Evolutionary conservation across 2,329 filamentous ascomycete species (phyloP).

Genomic region (Phaeosphaeria sp.): DNA sequence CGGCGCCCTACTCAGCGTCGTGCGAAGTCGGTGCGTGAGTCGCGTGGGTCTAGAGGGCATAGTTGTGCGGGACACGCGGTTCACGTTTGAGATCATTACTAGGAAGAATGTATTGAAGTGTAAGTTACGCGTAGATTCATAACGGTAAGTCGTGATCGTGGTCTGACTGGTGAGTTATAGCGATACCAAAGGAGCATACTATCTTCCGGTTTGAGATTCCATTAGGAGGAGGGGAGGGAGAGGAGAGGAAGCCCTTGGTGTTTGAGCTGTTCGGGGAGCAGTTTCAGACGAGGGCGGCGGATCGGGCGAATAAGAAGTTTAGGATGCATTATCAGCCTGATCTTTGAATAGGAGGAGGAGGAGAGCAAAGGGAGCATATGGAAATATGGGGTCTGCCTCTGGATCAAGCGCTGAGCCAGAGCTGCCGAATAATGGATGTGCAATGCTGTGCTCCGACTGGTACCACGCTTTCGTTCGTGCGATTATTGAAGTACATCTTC

Average conservation of each 20-base stretch:
- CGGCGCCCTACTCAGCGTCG: conserved; percentile 82
- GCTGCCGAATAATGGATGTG: too few relatives aligned
- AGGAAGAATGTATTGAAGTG: conserved; percentile 72
- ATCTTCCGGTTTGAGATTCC: conserved; percentile 80
- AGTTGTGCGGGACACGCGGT: conserved; percentile 86
- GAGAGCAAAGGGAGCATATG: not conserved
- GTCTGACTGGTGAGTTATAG: conserved; percentile 40
- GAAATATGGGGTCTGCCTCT: not conserved
- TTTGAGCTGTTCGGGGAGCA: conserved; percentile 91
- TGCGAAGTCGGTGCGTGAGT: conserved; percentile 79
- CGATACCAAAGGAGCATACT: conserved; percentile 88
- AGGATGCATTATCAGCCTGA: conserved; percentile 81
- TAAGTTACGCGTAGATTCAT: conserved; percentile 39
- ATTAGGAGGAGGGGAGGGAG: conserved; percentile 34
- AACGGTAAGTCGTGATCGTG: conserved; percentile 51
- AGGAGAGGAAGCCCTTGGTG: conserved; percentile 60
- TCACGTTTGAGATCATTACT: conserved; percentile 85
- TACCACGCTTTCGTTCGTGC: too few relatives aligned
- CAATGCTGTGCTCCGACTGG: too few relatives aligned
- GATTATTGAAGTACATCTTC: too few relatives aligned
- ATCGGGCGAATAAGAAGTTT: conserved; percentile 90
- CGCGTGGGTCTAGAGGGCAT: conserved; percentile 86
- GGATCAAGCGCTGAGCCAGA: not conserved
- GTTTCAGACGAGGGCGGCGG: conserved; percentile 81
- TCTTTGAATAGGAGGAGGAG: conserved; percentile 59